Percentiles rank a stretch among this genome's conserved stretches.
Evolutionary conservation across 2,329 filamentous ascomycete species (phyloP).

Genomic region (Cadophora luteo-olivacea): DNA sequence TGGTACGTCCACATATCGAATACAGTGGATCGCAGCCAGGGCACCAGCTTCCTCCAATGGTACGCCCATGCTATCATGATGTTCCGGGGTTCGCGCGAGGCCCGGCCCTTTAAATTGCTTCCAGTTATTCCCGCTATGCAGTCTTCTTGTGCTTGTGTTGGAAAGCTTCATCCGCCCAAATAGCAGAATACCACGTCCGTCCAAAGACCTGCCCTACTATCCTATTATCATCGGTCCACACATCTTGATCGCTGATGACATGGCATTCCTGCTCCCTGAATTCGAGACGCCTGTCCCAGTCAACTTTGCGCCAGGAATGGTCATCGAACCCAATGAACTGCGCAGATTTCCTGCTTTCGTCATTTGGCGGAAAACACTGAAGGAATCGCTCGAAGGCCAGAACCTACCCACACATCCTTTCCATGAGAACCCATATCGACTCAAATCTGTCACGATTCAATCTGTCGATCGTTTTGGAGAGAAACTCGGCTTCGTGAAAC

Average conservation of each 20-base stretch:
- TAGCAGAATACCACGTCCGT: too few species aligned
- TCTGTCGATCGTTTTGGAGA: not conserved
- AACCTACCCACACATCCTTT: not conserved
- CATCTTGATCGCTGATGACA: not conserved
- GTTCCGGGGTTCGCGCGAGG: not conserved
- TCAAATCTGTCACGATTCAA: not conserved
- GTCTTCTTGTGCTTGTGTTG: too few species aligned
- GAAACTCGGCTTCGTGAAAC: not conserved
- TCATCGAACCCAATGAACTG: not conserved
- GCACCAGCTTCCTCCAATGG: not conserved
- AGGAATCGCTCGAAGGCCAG: not conserved
- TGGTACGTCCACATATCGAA: too few species aligned
- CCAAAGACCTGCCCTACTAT: too few species aligned
- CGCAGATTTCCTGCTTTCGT: not conserved
- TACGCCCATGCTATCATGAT: not conserved
- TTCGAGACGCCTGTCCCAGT: not conserved
- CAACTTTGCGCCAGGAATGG: not conserved
- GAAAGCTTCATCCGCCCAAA: not conserved
- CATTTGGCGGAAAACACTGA: not conserved
- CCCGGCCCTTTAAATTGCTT: not conserved
- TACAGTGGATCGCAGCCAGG: not conserved
- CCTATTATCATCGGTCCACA: too few species aligned
- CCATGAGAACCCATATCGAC: not conserved
- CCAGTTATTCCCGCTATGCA: not conserved
- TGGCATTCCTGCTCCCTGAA: not conserved